phyloP scores from a whole-genome alignment of 2,329 filamentous ascomycete genomes.

The Sclerotinia nivalis region DNA sequence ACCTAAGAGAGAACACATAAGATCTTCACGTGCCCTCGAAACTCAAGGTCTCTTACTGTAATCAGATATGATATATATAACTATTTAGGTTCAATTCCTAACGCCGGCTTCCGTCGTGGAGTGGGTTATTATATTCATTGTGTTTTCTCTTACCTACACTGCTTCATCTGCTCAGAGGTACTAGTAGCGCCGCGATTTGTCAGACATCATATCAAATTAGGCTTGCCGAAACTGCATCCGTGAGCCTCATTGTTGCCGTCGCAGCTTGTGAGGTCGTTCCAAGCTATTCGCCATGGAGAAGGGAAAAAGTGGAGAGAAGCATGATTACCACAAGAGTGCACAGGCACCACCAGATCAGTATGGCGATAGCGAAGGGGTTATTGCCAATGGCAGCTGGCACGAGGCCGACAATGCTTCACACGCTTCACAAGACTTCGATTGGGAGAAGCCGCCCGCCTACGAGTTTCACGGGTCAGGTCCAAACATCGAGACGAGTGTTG shows the following conservation, averaged over 20 bases:
- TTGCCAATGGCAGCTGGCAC: background rate
- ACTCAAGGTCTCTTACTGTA: no score
- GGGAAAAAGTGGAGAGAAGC: background rate
- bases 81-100: no score
- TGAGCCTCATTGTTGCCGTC: no score
- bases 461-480: background rate
- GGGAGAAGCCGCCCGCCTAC: conserved; percentile 2
- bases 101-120: no score
- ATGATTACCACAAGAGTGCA: background rate
- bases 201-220: background rate
- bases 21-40: no score
- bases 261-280: background rate
- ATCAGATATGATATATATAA: no score
- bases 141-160: background rate
- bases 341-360: background rate
- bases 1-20: background rate
- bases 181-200: background rate
- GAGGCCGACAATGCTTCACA: background rate
- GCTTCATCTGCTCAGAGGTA: background rate
- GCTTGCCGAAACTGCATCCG: background rate
- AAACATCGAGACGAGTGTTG: background rate
- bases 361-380: background rate
- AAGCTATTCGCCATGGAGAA: background rate
- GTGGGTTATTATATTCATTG: no score
- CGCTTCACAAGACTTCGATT: background rate